Base-by-base conservation (phyloP, 345 rosid species). In the Dipteronia sinensis region DNA sequence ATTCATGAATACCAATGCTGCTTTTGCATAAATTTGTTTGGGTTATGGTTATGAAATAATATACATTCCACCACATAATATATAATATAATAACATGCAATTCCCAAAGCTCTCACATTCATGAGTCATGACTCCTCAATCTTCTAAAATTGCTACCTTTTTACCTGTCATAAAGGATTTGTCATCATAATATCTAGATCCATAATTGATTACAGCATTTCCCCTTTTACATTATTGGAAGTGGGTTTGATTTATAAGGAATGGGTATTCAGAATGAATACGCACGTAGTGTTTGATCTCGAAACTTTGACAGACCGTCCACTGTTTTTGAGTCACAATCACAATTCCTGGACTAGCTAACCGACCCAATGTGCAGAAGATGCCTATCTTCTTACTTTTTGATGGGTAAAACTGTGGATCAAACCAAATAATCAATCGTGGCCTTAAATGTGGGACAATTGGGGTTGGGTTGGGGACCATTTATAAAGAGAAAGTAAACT, bases 381-480 rank as follows among this genome's bases (percentile, higher is more conserved):
- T 3, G 73, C 38, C 46, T 4, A n/a, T n/a, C n/a, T 67, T 67
- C 34, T 4, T 46, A 46, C 51, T n/a, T 34, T 56, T 51, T 38
- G 62, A 29, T 6, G 3, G 71, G 20, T n/a, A 25, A 51, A 22
- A 27, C 23, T 29, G 64, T 56, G 74, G 12, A 49, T 62, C 62
- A 20, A 55, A 17, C 20, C 23, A 51, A 22, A 16, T 25, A 40
- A 47, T 7, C 61, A 55, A 55, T 20, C 62, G 49, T 62, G 51
- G 61, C 29, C 51, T 23, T 23, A 20, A 27, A 67, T 10, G 17
- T 40, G 20, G 42, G 72, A 34, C 71, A 68, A 63, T 22, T 72
- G 47, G 47, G 75, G 80, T 34, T 63, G 56, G 38, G 27, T 55
- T 17, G 27, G 77, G 78, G 70, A 62, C 76, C 71, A 40, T 34